Conservation (phyloP, 371 early-diverging fungal species). For the Apophysomyces elegans region DNA sequence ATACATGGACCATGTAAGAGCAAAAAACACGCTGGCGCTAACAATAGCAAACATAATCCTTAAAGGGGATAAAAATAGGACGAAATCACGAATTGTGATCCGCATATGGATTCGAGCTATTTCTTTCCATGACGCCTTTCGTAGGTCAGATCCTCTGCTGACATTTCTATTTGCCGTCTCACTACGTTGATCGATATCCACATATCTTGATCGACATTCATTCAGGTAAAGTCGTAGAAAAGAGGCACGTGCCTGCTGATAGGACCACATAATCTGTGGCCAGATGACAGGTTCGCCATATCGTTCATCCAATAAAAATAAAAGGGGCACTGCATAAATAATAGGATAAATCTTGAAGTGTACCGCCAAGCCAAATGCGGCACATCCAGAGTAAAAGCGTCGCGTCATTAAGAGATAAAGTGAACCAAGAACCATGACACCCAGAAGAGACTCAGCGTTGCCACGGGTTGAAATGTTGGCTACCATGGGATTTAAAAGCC, state of each 20-base stretch:
- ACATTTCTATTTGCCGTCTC: neutral
- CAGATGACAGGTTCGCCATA: conserved; percentile 40
- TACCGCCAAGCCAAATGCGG: conserved; percentile 89
- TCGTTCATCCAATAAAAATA: conserved; percentile 60
- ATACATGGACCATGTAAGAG: conserved; percentile 76
- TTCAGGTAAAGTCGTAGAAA: conserved; percentile 22
- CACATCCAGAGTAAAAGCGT: conserved; percentile 61
- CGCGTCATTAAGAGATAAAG: conserved; percentile 70
- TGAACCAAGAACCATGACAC: conserved; percentile 75
- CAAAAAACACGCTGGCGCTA: conserved; percentile 74
- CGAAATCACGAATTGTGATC: conserved; percentile 4
- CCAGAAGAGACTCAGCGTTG: conserved; percentile 88
- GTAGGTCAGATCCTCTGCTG: neutral
- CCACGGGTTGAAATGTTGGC: conserved; percentile 96
- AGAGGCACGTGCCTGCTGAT: conserved; percentile 26
- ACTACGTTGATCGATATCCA: conserved; percentile 7
- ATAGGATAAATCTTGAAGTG: conserved; percentile 98
- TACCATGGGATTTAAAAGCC: conserved; percentile 95
- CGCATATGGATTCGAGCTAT: neutral
- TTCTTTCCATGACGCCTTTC: neutral
- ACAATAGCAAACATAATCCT: conserved; percentile 73
- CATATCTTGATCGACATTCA: neutral
- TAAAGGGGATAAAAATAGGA: conserved; percentile 53
- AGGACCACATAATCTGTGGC: conserved; percentile 31
- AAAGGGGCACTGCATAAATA: conserved; percentile 85